Evolutionary conservation across 441 rosid genomes (phyloP), one percentile per base, ranked within the genome.

Genomic region (Erodium moschatum): DNA sequence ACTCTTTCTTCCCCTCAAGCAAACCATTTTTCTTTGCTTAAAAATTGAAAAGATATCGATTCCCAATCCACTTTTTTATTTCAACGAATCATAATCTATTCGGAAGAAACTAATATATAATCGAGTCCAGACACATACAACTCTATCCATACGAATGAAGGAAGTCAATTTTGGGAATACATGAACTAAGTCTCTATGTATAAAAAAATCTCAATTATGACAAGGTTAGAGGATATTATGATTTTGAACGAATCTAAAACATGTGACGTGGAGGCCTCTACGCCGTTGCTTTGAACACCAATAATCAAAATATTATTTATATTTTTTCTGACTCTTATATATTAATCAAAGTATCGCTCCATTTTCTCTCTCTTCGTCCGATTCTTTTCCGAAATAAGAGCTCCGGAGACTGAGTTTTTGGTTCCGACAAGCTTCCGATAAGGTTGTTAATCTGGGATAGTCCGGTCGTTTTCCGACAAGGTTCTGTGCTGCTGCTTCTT

Each of bases 1-100:
- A 38, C 42, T 0, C 74, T 71, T 71, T 16, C 64, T 29, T 29
- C 3, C 74, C 65, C 56, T 64, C 2, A 71, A 65, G 69, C 42
- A 54, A 71, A 5, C 4, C 31, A 29, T 29, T 29, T 29, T 29
- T 29, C 31, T 29, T 29, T 29, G 31, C 31, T 29, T 29, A 0
- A 29, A 29, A 29, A 29, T 29, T 29, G 31, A 29, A 29, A 29
- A 29, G 31, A 29, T 29, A 29, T 29, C 31, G 31, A 29, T 29
- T 29, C 31, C 31, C 31, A 29, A 29, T 29, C 31, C 31, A 29
- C 3, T 29, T 1, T 29, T 29, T 29, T 29, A 29, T 29, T 29
- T 29, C 3, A 29, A 29, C 3, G 31, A n/a, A n/a, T n/a, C n/a
- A n/a, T n/a, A n/a, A n/a, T n/a, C n/a, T n/a, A n/a, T n/a, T n/a